phyloP scores from a whole-genome alignment of 2,329 filamentous ascomycete species.

The Botrytis tulipae region DNA sequence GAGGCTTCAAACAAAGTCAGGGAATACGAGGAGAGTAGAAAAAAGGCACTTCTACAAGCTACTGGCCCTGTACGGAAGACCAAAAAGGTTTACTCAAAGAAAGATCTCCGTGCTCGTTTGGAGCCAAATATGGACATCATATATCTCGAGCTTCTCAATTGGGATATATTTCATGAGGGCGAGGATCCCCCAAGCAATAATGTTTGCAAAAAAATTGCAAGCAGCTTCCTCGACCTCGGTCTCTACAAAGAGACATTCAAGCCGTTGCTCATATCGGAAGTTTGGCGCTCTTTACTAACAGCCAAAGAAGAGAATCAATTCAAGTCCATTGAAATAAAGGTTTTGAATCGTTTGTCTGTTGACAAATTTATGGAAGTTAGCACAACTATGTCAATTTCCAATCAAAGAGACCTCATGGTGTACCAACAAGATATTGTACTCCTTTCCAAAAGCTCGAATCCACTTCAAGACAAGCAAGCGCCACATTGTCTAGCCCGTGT shows the following conservation, averaged over 20 bases:
- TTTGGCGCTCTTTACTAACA: constrained; percentile 91
- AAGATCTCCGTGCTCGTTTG: constrained; percentile 91
- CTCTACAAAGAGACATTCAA: constrained; percentile 90
- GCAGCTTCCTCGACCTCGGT: constrained; percentile 70
- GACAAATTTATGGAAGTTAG: constrained; percentile 92
- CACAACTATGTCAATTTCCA: constrained; percentile 69
- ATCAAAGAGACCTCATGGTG: constrained; percentile 69
- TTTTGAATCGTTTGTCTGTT: constrained; percentile 83
- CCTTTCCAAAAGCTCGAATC: constrained; percentile 70
- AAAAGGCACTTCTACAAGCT: constrained; percentile 50
- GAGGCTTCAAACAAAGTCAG: constrained; percentile 37
- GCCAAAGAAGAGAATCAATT: constrained; percentile 81
- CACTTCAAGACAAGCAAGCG: constrained; percentile 62
- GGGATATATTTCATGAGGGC: constrained; percentile 91
- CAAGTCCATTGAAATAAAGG: constrained; percentile 81
- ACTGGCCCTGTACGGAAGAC: constrained; percentile 79
- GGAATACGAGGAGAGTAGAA: constrained; percentile 48
- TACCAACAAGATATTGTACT: constrained; percentile 87
- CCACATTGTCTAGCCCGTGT: constrained; percentile 86
- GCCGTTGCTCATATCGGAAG: constrained; percentile 85
- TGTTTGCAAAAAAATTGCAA: constrained; percentile 72
- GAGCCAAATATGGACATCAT: constrained; percentile 83
- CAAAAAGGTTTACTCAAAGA: constrained; percentile 75
- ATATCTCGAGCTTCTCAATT: constrained; percentile 82
- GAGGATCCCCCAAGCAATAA: constrained; percentile 79